Percentiles rank a stretch among this genome's conserved stretches.
Conservation (phyloP, 2,329 filamentous ascomycete species). For the Pseudopyrenochaeta lycopersici region DNA sequence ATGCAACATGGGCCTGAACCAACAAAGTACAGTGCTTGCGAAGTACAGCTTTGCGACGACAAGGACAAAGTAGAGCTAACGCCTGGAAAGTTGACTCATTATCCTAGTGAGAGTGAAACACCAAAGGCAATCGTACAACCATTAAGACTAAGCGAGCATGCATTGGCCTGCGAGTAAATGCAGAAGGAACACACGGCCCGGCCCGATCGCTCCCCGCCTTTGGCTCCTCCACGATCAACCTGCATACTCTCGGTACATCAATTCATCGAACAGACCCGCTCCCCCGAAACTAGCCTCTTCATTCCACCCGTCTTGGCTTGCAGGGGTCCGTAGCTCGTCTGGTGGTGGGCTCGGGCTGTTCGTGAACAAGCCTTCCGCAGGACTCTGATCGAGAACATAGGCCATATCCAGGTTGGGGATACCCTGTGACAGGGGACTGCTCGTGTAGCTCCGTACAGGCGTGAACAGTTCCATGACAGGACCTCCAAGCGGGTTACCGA, state of each 20-base stretch:
- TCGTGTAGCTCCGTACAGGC: conserved; percentile 8
- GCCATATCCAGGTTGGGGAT: conserved; percentile 15
- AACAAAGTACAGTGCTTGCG: too few relatives aligned
- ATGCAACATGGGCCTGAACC: not conserved
- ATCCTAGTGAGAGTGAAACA: too few relatives aligned
- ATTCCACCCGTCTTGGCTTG: conserved; percentile 14
- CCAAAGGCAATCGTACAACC: too few relatives aligned
- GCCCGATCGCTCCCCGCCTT: too few relatives aligned
- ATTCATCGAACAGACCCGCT: conserved; percentile 13
- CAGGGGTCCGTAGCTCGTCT: conserved; percentile 34
- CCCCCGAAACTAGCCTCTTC: conserved; percentile 18
- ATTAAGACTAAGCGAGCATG: too few relatives aligned
- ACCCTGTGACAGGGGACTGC: conserved; percentile 14
- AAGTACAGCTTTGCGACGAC: too few relatives aligned
- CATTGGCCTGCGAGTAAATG: too few relatives aligned
- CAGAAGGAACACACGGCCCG: too few relatives aligned
- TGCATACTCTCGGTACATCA: conserved; percentile 12
- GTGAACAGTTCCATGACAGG: conserved; percentile 15
- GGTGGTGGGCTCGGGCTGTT: conserved; percentile 25
- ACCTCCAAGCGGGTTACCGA: conserved; percentile 9
- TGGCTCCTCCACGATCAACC: not conserved
- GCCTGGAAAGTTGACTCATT: too few relatives aligned
- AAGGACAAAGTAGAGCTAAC: too few relatives aligned
- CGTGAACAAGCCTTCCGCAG: conserved; percentile 32
- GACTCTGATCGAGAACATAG: conserved; percentile 29